Conservation (phyloP, 2,329 filamentous ascomycete species). For the Curvularia eragrostidis region DNA sequence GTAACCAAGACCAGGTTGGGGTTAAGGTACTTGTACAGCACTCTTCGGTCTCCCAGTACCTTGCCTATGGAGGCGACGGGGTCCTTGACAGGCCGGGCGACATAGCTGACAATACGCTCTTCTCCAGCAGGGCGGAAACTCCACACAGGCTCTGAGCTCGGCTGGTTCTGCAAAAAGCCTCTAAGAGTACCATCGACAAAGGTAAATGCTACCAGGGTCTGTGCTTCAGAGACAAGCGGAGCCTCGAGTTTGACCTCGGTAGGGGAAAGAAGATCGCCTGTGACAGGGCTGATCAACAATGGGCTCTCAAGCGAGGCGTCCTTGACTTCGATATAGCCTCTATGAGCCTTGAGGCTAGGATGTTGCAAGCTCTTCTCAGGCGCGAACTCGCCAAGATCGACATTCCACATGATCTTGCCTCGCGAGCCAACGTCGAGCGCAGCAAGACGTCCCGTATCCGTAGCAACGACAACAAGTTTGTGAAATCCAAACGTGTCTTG, state of each 20-base stretch:
- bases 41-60: slow-evolving; percentile 88
- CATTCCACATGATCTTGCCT: slow-evolving; percentile 78
- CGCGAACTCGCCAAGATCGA: slow-evolving; percentile 66
- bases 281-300: slow-evolving; percentile 45
- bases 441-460: slow-evolving; percentile 77
- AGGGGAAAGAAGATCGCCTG: slow-evolving; percentile 35
- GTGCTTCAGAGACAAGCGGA: slow-evolving; percentile 23
- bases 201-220: slow-evolving; percentile 42
- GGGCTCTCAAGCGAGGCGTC: slow-evolving; percentile 32
- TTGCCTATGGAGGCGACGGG: slow-evolving; percentile 94
- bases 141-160: slow-evolving; percentile 62
- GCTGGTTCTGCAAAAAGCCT: slow-evolving; percentile 37
- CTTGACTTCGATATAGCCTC: slow-evolving; percentile 45
- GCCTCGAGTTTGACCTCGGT: slow-evolving; percentile 22
- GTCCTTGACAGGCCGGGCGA: slow-evolving; percentile 75
- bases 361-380: slow-evolving; percentile 68
- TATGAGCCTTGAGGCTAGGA: slow-evolving; percentile 51
- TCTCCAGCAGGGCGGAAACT: slow-evolving; percentile 70
- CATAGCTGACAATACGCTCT: slow-evolving; percentile 72
- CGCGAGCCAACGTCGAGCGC: slow-evolving; percentile 78
- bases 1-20: slow-evolving; percentile 82
- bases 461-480: slow-evolving; percentile 82
- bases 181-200: slow-evolving; percentile 43
- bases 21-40: slow-evolving; percentile 97
- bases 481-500: slow-evolving; percentile 86